These are phyloP conservation scores for Phytophthora ohioensis DNA, from an alignment of 352 stramenopile genomes.

Conservation along the genomic window DNA sequence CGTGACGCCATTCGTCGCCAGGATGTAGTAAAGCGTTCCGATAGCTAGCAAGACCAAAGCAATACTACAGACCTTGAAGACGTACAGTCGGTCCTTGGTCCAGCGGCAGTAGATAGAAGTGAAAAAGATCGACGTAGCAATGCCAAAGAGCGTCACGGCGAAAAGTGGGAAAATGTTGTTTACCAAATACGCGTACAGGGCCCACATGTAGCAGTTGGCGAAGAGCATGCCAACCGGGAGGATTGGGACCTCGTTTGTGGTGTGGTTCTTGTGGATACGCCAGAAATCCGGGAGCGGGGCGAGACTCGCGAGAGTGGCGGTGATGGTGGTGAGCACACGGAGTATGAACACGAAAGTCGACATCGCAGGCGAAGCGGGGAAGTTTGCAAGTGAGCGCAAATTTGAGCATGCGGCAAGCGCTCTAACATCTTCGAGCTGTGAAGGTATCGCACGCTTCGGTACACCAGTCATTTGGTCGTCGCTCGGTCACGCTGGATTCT, in stretches of 20 bases:
- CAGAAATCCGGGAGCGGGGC: slow-evolving; percentile 35
- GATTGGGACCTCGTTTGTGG: slow-evolving; percentile 33
- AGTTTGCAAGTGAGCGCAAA: slow-evolving; percentile 23
- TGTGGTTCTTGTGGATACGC: slow-evolving; percentile 31
- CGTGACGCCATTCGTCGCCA: slow-evolving; percentile 37
- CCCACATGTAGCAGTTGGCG: slow-evolving; percentile 32
- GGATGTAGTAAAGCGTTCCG: slow-evolving; percentile 44
- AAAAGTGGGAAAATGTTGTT: slow-evolving; percentile 48
- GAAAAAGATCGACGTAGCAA: slow-evolving; percentile 29
- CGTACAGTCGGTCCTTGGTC: slow-evolving; percentile 35
- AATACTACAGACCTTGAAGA: slow-evolving; percentile 28
- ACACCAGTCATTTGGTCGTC: slow-evolving; percentile 20
- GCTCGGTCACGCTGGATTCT: slow-evolving; percentile 6
- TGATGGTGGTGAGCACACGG: slow-evolving; percentile 33
- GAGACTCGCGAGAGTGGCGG: slow-evolving; percentile 24
- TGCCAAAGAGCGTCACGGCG: slow-evolving; percentile 36
- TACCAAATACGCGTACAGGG: slow-evolving; percentile 44
- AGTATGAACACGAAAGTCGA: slow-evolving; percentile 31
- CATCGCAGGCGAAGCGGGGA: slow-evolving; percentile 18
- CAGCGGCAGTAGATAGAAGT: slow-evolving; percentile 45
- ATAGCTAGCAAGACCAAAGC: slow-evolving; percentile 29
- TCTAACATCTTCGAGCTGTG: neutral
- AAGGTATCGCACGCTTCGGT: slow-evolving; percentile 4
- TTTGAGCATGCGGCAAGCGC: neutral
- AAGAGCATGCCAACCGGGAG: slow-evolving; percentile 39